A percentile compares a stretch with the other conserved stretches of the same genome.
Conservation (phyloP, 495 filamentous ascomycete species). For the Tuber melanosporum region DNA sequence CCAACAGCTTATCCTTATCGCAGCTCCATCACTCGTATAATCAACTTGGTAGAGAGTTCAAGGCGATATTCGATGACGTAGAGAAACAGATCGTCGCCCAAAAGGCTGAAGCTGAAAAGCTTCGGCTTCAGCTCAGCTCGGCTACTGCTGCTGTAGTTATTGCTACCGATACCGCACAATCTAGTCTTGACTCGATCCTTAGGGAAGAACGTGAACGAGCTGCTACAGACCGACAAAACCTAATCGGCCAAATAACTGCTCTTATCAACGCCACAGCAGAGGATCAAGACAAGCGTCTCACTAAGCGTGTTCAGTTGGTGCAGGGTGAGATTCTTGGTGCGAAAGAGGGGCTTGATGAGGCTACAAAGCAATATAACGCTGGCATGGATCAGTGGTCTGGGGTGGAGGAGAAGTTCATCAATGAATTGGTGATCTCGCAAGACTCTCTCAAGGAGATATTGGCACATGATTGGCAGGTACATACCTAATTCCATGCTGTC, state of each 20-base stretch:
- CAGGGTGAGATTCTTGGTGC: slow-evolving; percentile 58
- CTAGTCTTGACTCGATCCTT: slow-evolving; percentile 62
- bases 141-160: slow-evolving; percentile 61
- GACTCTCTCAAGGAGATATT: slow-evolving; percentile 73
- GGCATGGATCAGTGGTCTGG: slow-evolving; percentile 70
- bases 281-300: slow-evolving; percentile 64
- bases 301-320: slow-evolving; percentile 54
- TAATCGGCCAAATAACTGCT: slow-evolving; percentile 68
- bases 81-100: slow-evolving; percentile 67
- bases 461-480: slow-evolving; percentile 80
- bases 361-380: slow-evolving; percentile 57
- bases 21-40: slow-evolving; percentile 78
- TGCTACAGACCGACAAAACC: slow-evolving; percentile 61
- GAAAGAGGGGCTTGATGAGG: slow-evolving; percentile 56
- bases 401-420: slow-evolving; percentile 61
- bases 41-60: slow-evolving; percentile 82
- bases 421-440: slow-evolving; percentile 61
- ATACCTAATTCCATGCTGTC: slow-evolving; percentile 30
- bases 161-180: slow-evolving; percentile 58
- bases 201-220: slow-evolving; percentile 69
- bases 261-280: slow-evolving; percentile 70
- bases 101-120: slow-evolving; percentile 63
- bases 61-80: slow-evolving; percentile 72
- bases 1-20: background rate
- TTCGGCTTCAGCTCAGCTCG: slow-evolving; percentile 61